Evolutionary conservation across 106 monocot species (phyloP).

Genomic region (Dioscorea dumetorum): DNA sequence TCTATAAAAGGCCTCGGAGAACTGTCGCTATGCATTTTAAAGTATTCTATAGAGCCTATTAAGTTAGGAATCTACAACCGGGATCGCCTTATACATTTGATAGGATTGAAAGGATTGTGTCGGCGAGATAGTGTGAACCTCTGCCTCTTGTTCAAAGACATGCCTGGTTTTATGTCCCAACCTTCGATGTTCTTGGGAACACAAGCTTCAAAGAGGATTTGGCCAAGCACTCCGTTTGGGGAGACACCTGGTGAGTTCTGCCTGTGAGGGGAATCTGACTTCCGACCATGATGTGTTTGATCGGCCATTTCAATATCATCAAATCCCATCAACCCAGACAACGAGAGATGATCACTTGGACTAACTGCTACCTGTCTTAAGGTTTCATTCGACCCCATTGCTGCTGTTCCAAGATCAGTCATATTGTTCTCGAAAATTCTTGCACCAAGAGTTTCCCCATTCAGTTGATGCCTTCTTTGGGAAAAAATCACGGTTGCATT

Average conservation of each 20-base stretch:
- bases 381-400: conserved; percentile 53
- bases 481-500: conserved; percentile 22
- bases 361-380: conserved; percentile 41
- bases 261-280: conserved; percentile 26
- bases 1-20: background rate
- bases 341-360: conserved; percentile 70
- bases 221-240: conserved; percentile 62
- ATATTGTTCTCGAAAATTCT: conserved; percentile 42
- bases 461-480: conserved; percentile 4
- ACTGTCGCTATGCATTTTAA: background rate
- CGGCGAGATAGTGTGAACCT: background rate
- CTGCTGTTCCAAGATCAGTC: conserved; percentile 50
- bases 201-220: conserved; percentile 71
- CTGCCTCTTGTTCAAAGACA: conserved; percentile 13
- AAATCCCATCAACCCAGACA: conserved; percentile 45
- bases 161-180: conserved; percentile 44
- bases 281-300: conserved; percentile 28
- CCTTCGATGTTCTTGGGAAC: conserved; percentile 80
- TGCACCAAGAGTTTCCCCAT: conserved; percentile 15
- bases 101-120: conserved; percentile 33
- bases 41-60: background rate
- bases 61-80: conserved; percentile 20
- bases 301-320: conserved; percentile 5
- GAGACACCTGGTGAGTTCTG: conserved; percentile 35
- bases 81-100: conserved; percentile 36